phyloP scores from a whole-genome alignment of 2,329 filamentous ascomycete genomes.

The Cladosporium sp. region DNA sequence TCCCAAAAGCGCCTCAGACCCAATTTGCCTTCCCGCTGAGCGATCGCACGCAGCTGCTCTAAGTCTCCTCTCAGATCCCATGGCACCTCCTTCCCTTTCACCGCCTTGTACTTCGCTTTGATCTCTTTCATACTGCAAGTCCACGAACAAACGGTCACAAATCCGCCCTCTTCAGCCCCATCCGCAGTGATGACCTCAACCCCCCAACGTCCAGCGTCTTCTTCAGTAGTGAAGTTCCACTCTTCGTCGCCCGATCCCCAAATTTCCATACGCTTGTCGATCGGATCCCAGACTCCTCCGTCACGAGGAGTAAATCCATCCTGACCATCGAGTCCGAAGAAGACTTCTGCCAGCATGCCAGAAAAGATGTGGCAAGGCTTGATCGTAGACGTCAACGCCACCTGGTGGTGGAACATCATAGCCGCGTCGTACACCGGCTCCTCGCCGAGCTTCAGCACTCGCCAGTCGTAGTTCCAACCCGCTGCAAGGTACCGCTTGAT shows the following conservation, averaged over 20 bases:
- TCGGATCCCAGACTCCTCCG: conserved; percentile 8
- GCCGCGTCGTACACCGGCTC: conserved; percentile 17
- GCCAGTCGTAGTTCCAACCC: conserved; percentile 21
- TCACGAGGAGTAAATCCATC: not conserved
- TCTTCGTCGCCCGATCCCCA: conserved; percentile 6
- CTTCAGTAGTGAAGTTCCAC: conserved; percentile 7
- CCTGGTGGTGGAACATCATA: conserved; percentile 17
- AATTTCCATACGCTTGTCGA: not conserved
- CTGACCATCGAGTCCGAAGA: conserved; percentile 15
- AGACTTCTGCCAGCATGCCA: conserved; percentile 19
- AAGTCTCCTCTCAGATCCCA: not conserved
- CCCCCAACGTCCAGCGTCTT: conserved; percentile 4
- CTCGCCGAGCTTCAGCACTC: conserved; percentile 15
- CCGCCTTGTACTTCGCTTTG: not conserved
- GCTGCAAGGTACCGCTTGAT: conserved; percentile 17
- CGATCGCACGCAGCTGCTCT: not conserved
- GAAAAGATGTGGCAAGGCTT: conserved; percentile 21
- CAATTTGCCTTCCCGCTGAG: not conserved
- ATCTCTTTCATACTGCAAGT: conserved; percentile 4
- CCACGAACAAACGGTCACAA: conserved; percentile 7
- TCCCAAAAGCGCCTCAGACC: conserved; percentile 7
- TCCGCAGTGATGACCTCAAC: conserved; percentile 6
- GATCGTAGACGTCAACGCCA: conserved; percentile 15
- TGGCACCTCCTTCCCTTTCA: not conserved
- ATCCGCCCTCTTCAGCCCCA: conserved; percentile 2